Conservation (phyloP, 148 eudicot genomes). For the Amaranthus cruentus region DNA sequence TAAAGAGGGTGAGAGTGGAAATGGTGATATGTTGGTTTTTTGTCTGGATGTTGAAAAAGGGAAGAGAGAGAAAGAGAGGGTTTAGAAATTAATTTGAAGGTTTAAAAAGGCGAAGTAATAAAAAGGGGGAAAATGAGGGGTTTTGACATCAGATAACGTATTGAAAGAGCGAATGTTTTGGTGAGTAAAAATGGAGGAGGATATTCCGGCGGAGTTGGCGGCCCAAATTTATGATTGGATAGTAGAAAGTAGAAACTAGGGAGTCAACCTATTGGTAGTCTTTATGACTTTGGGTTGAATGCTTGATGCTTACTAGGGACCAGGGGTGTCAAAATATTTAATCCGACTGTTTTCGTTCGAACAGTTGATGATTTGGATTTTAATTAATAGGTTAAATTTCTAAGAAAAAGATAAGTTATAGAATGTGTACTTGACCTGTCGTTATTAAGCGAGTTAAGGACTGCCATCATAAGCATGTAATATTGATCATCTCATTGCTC, state of each 20-base stretch:
- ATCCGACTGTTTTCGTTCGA: too few species aligned
- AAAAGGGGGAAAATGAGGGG: not conserved
- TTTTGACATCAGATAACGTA: not conserved
- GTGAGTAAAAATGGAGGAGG: not conserved
- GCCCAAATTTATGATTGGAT: not conserved
- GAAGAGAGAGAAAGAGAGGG: not conserved
- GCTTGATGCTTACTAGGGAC: not conserved
- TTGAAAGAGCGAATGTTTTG: not conserved
- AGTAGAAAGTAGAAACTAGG: too few species aligned
- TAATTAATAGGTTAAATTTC: too few species aligned
- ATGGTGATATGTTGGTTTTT: conserved; percentile 8
- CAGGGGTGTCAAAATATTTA: too few species aligned
- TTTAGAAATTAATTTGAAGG: not conserved
- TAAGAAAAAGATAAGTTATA: too few species aligned
- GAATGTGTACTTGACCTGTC: too few species aligned
- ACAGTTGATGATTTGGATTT: too few species aligned
- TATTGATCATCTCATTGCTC: too few species aligned
- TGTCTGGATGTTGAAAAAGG: conserved; percentile 10
- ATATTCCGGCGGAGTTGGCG: conserved; percentile 13
- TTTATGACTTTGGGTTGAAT: not conserved
- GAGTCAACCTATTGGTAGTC: too few species aligned
- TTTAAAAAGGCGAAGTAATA: not conserved
- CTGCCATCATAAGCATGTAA: too few species aligned
- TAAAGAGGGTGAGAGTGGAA: not conserved
- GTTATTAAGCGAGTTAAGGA: too few species aligned